Evolutionary conservation across 78 protist genomes (phyloP).

Genomic region (Planoprotostelium fungivorum): DNA sequence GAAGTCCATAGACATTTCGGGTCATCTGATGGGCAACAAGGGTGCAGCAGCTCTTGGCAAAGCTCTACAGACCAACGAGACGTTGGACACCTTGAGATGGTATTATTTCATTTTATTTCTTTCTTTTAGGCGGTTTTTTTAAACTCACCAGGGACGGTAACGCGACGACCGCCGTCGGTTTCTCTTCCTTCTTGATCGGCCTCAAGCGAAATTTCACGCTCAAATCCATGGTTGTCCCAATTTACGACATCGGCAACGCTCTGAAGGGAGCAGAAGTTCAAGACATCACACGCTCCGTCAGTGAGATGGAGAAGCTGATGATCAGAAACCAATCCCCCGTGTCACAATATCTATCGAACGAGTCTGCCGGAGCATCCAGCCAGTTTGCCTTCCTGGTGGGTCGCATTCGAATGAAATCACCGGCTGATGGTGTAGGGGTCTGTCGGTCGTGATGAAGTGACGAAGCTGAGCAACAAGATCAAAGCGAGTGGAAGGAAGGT

Average conservation of each 20-base stretch:
- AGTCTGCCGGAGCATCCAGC: background rate
- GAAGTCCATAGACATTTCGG: slow-evolving; percentile 38
- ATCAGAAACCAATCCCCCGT: slow-evolving; percentile 53
- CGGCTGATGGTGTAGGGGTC: slow-evolving; percentile 11
- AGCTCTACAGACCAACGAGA: slow-evolving; percentile 63
- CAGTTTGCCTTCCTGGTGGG: background rate
- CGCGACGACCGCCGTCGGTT: slow-evolving; percentile 30
- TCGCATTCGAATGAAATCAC: background rate
- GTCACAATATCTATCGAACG: background rate
- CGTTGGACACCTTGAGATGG: slow-evolving; percentile 43
- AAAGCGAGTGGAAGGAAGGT: slow-evolving; percentile 49
- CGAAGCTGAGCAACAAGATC: slow-evolving; percentile 37
- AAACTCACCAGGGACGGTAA: slow-evolving; percentile 31
- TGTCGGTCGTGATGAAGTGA: slow-evolving; percentile 44
- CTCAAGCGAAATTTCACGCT: slow-evolving; percentile 42
- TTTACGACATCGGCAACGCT: slow-evolving; percentile 41
- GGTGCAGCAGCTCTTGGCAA: slow-evolving; percentile 70
- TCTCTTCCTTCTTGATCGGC: slow-evolving; percentile 41
- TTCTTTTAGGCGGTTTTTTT: background rate
- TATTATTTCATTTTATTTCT: background rate
- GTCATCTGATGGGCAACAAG: slow-evolving; percentile 62
- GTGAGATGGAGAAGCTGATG: slow-evolving; percentile 48
- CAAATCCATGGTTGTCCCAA: slow-evolving; percentile 47
- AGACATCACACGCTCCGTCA: background rate
- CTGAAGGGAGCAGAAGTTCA: slow-evolving; percentile 21